Evolutionary conservation across 2,329 filamentous ascomycete species (phyloP).

Genomic region (Botrytis tulipae): DNA sequence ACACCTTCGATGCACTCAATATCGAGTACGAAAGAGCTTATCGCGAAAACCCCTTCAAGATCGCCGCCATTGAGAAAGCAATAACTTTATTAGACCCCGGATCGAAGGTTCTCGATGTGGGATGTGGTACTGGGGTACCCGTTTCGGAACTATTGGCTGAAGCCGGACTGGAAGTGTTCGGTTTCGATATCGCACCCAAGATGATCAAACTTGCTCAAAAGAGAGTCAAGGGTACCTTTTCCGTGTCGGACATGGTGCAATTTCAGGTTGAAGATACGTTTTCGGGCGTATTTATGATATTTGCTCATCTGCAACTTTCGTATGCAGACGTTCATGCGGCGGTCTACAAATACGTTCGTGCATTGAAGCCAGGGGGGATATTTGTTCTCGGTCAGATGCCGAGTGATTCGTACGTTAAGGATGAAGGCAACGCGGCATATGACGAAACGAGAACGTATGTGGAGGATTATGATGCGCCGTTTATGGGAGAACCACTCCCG

Average conservation of each 20-base stretch:
- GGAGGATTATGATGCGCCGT: slow-evolving; percentile 30
- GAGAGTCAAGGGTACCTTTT: slow-evolving; percentile 26
- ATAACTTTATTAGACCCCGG: slow-evolving; percentile 3
- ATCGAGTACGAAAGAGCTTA: slow-evolving; percentile 22
- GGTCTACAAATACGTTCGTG: slow-evolving; percentile 29
- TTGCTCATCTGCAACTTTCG: slow-evolving; percentile 34
- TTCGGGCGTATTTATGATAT: slow-evolving; percentile 37
- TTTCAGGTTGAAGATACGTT: slow-evolving; percentile 30
- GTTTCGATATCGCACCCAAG: slow-evolving; percentile 41
- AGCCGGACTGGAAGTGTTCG: slow-evolving; percentile 26
- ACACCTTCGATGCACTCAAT: slow-evolving; percentile 23
- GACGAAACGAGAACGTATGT: slow-evolving; percentile 37
- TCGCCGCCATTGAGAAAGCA: not conserved
- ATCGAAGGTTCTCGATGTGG: slow-evolving; percentile 35
- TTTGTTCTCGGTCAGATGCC: slow-evolving; percentile 36
- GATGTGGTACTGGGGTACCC: slow-evolving; percentile 40
- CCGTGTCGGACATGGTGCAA: slow-evolving; percentile 25
- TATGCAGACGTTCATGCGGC: slow-evolving; percentile 35
- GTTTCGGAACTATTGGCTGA: slow-evolving; percentile 32
- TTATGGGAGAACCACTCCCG: slow-evolving; percentile 31
- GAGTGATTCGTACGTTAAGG: slow-evolving; percentile 35
- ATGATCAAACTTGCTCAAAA: slow-evolving; percentile 21
- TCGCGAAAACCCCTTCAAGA: slow-evolving; percentile 13
- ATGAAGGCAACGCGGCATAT: slow-evolving; percentile 24
- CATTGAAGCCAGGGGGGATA: slow-evolving; percentile 33